phyloP scores from a whole-genome alignment of 2,329 filamentous ascomycete species.

The Akanthomyces lecanii region DNA sequence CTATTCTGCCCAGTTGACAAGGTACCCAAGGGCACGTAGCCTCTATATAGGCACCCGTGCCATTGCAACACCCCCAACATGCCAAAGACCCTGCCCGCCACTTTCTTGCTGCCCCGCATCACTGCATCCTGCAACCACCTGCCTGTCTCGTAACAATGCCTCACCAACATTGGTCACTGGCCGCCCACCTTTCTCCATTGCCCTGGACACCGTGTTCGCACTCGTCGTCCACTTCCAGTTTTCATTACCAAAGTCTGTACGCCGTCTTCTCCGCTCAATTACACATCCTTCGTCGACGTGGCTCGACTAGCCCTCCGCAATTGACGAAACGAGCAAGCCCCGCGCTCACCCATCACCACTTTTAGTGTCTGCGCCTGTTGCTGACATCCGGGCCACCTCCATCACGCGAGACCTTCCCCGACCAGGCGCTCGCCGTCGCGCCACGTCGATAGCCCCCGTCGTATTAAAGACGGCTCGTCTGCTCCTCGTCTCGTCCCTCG shows the following conservation, averaged over 20 bases:
- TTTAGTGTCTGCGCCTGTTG: neutral
- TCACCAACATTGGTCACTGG: constrained; percentile 6
- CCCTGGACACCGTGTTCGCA: neutral
- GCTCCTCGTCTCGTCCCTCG: constrained; percentile 46
- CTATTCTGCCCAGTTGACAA: neutral
- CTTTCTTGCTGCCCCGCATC: constrained; percentile 11
- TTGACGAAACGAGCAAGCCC: neutral
- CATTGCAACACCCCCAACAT: neutral
- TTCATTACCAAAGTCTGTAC: constrained; percentile 12
- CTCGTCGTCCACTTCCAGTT: constrained; percentile 2
- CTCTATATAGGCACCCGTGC: neutral
- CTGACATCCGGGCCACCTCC: neutral
- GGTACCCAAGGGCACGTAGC: neutral
- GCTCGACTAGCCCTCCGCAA: neutral
- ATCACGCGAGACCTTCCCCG: neutral
- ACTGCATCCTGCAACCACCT: constrained; percentile 1
- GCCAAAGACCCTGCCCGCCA: neutral
- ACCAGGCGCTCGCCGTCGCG: neutral
- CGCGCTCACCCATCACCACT: neutral
- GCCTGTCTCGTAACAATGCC: constrained; percentile 1
- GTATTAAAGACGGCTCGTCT: constrained; percentile 27
- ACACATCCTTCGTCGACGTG: neutral
- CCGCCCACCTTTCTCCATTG: neutral
- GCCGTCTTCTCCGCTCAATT: neutral
- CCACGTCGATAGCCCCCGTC: constrained; percentile 19